These are phyloP conservation scores for Platanthera zijinensis DNA, from an alignment of 106 monocot species.

Conservation along the genomic window DNA sequence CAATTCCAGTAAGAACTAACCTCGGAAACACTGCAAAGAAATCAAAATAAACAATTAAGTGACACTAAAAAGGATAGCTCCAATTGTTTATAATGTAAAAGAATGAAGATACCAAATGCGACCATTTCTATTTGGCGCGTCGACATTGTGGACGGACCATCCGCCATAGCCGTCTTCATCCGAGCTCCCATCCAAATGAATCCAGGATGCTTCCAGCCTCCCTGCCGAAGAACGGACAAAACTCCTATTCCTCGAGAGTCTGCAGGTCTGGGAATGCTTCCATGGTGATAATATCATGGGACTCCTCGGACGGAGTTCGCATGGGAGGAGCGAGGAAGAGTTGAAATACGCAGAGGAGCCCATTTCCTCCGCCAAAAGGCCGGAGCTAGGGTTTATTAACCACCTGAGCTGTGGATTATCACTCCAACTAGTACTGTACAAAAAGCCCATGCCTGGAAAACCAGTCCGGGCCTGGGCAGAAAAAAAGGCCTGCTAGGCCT, in stretches of 20 bases:
- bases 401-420: not conserved
- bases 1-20: slow-evolving; percentile 1
- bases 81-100: not conserved
- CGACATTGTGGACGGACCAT: not conserved
- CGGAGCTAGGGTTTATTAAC: not conserved
- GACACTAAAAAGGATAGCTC: not conserved
- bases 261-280: not conserved
- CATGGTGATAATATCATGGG: no score
- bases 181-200: not conserved
- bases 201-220: slow-evolving; percentile 1
- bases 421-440: not conserved
- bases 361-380: not conserved
- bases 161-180: slow-evolving; percentile 6
- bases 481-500: no score
- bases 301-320: not conserved
- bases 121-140: not conserved
- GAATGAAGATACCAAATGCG: not conserved
- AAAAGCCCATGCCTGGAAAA: no score
- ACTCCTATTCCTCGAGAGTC: not conserved
- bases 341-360: not conserved
- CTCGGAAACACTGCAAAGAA: not conserved
- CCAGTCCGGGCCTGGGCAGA: no score
- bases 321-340: not conserved
- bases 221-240: not conserved
- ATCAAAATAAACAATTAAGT: not conserved